Base-by-base conservation (phyloP, 75 land plant genomes). In the Cupressus sempervirens region DNA sequence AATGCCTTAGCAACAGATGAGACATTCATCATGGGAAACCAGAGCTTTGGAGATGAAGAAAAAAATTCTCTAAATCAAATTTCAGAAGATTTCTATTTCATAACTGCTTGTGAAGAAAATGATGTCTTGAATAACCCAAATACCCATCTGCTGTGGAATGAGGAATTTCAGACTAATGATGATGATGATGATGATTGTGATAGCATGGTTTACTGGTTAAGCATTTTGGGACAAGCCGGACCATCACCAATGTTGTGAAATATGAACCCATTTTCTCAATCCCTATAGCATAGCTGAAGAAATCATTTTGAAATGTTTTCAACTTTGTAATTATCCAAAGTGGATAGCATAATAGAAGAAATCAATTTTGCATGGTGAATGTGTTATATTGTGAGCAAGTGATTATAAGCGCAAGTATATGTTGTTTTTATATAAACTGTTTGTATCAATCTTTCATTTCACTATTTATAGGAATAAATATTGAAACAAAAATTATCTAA, bases 111-210 rank as follows among this genome's bases (percentile, higher is more conserved):
- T 65, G n/a, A 0, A 65, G 68, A 65, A 65, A 65, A 65, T 65
- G n/a, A 20, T 20, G 6, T 20, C 7, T 20, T 65, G 23, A 65
- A 65, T 50, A 50, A 1, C 68, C 6, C 68, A 65, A 65, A 26
- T 14, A 2, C 68, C n/a, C 67, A 62, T 62, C 29, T 23, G 68
- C 29, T 65, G 7, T 65, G 68, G n/a, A 65, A 65, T 65, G 29
- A 1, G 29, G n/a, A 65, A 4, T 65, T 65, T 3, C n/a, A 65
- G 68, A 7, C 53, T 50, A 2, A 26, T 20, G 68, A 26, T 5
- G n/a, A n/a, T n/a, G n/a, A n/a, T n/a, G n/a, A n/a, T n/a, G 68
- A 65, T 65, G 68, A 65, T 65, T 65, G 68, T 65, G 53, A 50
- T 11, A 50, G 53, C 53, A 65, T 65, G 23, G 29, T 2, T 65